These are phyloP conservation scores for Torulaspora maleeae DNA, from an alignment of 805 yeast species.

Conservation along the genomic window DNA sequence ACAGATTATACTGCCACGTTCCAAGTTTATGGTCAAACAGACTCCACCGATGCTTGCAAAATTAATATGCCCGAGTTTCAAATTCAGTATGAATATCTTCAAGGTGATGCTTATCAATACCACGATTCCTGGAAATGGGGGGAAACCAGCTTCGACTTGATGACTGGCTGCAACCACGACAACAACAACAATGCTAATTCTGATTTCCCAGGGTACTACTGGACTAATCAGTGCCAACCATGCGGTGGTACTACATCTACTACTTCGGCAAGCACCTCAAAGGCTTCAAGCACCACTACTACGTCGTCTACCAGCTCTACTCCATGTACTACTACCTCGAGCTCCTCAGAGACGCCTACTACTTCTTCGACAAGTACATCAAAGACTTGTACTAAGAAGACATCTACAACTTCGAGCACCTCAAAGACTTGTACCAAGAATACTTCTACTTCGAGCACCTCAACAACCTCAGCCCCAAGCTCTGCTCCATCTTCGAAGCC, in stretches of 20 bases:
- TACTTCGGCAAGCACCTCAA: too few species aligned
- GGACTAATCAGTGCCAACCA: conserved; percentile 11
- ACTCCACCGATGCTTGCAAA: conserved; percentile 7
- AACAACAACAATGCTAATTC: conserved; percentile 29
- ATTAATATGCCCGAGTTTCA: conserved; percentile 29
- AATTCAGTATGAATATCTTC: conserved; percentile 34
- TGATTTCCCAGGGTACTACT: conserved; percentile 29
- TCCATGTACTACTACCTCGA: too few species aligned
- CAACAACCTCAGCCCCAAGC: neutral
- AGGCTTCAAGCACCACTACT: too few species aligned
- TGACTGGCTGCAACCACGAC: conserved; percentile 27
- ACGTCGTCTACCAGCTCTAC: neutral
- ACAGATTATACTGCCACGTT: conserved; percentile 31
- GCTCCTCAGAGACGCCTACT: too few species aligned
- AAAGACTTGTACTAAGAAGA: too few species aligned
- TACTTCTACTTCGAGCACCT: too few species aligned
- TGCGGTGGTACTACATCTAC: neutral
- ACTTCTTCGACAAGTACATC: too few species aligned
- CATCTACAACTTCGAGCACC: too few species aligned
- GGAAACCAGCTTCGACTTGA: conserved; percentile 23
- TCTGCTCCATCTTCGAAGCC: neutral
- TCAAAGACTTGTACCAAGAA: too few species aligned
- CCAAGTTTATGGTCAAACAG: conserved; percentile 23
- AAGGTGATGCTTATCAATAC: conserved; percentile 20
- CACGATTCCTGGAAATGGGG: conserved; percentile 11